Base-by-base conservation (phyloP, 202 grass and related monocot species). In the Brachypodium distachyon region DNA sequence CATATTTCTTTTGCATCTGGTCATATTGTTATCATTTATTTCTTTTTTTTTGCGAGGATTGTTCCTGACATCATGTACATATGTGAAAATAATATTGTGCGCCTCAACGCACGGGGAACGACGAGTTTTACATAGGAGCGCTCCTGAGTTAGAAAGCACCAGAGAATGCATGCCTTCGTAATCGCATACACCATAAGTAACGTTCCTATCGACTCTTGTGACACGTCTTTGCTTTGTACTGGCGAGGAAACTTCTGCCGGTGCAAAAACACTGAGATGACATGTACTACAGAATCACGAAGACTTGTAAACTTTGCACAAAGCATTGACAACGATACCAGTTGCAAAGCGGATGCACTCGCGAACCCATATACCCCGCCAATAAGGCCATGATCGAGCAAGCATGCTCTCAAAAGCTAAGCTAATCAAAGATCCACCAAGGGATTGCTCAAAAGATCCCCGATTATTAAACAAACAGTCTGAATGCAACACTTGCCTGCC, bases 361-460 rank as follows among this genome's bases (percentile, higher is more conserved):
- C 26, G 33, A 56, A 37, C 59, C 50, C 52, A 78, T 60, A 67
- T 27, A 5, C 64, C 52, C 51, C 40, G 18, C 72, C 37, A 82
- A 73, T 67, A 33, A 82, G 79, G 58, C 40, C 79, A 67, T 42
- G 23, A 73, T 54, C 57, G 47, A 66, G 33, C 80, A 47, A 32
- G 61, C 80, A 54, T 78, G 68, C 60, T 16, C n/a, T 68, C 17
- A 1, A 47, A 12, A 79, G 42, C 54, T 21, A 67, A 17, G 27
- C 25, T 60, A 79, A 74, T 70, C 22, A 56, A 33, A 74, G 76
- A 79, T 66, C 47, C 21, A 46, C 74, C 27, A 21, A 40, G 25
- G 3, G 66, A 78, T 78, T 48, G 57, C 4, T 17, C 48, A 56
- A 61, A 80, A 75, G 63, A 55, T 17, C 14, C 60, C 70, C 67